phyloP scores from a whole-genome alignment of 805 yeast species.

The Kurtzmaniella fragi region DNA sequence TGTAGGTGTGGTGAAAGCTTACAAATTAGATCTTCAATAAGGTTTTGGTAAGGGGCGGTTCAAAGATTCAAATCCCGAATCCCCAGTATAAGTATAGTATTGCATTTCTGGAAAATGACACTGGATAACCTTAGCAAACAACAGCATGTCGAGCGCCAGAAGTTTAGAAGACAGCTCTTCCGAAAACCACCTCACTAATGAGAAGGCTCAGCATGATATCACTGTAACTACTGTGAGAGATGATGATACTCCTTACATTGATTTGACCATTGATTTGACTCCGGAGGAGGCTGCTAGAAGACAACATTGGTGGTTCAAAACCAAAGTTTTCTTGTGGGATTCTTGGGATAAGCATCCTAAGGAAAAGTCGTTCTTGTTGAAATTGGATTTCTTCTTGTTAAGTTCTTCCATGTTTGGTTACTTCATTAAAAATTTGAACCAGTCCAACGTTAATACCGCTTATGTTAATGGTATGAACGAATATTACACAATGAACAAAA shows the following conservation, averaged over 20 bases:
- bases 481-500: slow-evolving; percentile 34
- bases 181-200: not conserved
- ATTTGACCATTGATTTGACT: slow-evolving; percentile 13
- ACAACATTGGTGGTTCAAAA: slow-evolving; percentile 15
- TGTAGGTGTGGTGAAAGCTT: too few relatives aligned
- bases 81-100: too few relatives aligned
- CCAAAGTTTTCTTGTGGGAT: slow-evolving; percentile 30
- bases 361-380: slow-evolving; percentile 28
- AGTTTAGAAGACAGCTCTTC: too few relatives aligned
- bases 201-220: not conserved
- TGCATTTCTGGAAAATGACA: too few relatives aligned
- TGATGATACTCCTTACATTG: slow-evolving; percentile 15
- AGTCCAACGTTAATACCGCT: slow-evolving; percentile 39
- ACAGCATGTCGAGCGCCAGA: too few relatives aligned
- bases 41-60: too few relatives aligned
- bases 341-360: slow-evolving; percentile 32
- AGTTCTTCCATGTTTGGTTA: slow-evolving; percentile 51
- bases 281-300: slow-evolving; percentile 17
- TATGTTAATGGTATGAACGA: slow-evolving; percentile 46
- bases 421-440: slow-evolving; percentile 42
- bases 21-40: too few relatives aligned
- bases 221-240: not conserved
- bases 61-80: too few relatives aligned
- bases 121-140: too few relatives aligned
- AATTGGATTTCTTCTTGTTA: slow-evolving; percentile 43